phyloP scores from a whole-genome alignment of 768 basidiomycete genomes.

The Hygrophoropsis aurantiaca region DNA sequence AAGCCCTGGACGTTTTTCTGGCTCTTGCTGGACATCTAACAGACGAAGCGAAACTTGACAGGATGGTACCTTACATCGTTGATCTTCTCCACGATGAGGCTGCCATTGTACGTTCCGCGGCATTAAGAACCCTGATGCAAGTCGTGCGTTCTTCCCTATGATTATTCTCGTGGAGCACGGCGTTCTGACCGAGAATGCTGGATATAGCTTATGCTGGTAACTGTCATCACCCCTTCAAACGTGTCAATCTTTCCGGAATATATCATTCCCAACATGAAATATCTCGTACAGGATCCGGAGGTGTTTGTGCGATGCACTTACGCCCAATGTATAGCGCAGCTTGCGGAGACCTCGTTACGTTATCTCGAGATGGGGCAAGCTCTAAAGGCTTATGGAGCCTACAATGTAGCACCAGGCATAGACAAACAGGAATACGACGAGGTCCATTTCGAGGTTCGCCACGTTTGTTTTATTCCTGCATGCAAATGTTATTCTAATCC shows the following conservation, averaged over 20 bases:
- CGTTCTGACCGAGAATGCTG: constrained; percentile 29
- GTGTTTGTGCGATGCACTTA: constrained; percentile 78
- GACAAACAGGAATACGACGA: constrained; percentile 75
- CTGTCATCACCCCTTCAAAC: constrained; percentile 64
- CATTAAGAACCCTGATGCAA: constrained; percentile 78
- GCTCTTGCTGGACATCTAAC: constrained; percentile 79
- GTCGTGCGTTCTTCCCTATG: constrained; percentile 53
- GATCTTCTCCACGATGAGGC: constrained; percentile 86
- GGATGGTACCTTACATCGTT: constrained; percentile 89
- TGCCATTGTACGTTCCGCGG: constrained; percentile 77
- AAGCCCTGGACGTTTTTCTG: constrained; percentile 82
- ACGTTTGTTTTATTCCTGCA: not conserved
- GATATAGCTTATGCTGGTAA: constrained; percentile 55
- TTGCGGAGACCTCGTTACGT: constrained; percentile 83
- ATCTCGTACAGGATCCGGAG: constrained; percentile 82
- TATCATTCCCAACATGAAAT: constrained; percentile 85
- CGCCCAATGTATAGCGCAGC: constrained; percentile 80
- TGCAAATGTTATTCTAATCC: not conserved
- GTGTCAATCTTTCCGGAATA: constrained; percentile 90
- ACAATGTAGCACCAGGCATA: constrained; percentile 49
- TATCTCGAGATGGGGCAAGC: constrained; percentile 96
- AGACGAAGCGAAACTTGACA: constrained; percentile 93
- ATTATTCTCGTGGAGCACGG: not conserved
- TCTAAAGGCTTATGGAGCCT: constrained; percentile 77
- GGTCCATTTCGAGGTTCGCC: constrained; percentile 73